Base-by-base conservation (phyloP, 495 filamentous ascomycete genomes). In the Stereocaulon alpinum region DNA sequence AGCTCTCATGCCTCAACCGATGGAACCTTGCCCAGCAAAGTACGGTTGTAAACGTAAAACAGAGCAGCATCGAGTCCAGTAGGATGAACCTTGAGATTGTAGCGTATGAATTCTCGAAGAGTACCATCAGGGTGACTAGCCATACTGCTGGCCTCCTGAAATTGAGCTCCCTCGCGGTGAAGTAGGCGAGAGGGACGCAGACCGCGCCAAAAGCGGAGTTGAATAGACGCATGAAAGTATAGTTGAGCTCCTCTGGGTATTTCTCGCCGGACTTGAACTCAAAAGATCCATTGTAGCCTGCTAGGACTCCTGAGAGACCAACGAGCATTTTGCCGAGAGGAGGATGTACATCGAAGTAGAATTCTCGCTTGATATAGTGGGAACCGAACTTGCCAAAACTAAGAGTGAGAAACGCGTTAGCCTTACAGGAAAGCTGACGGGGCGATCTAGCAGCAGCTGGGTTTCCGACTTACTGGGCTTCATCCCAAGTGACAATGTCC, bases 311-410 rank as follows among this genome's bases (percentile, higher is more conserved):
- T 14, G 93, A 97, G 56, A 98, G 80, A 48, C 93, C 93, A 62
- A 98, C 94, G 27, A 98, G 81, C 82, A 98, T 96, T 78, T 98
- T 98, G 67, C 93, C 93, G 48, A 97, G 82, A 48, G 93, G 93
- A 55, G 93, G 93, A 71, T 98, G 88, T 40, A 97, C 93, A 79
- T 98, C 93, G 75, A 98, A 98, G 81, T 97, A 98, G 77, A 97
- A 94, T 73, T 97, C 94, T 66, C 92, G 88, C 68, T 98, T 96
- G 59, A 98, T 81, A 69, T 98, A 98, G 73, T 98, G 91, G 64
- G 92, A 96, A 61, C 93, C 93, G 72, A 98, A 98, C 73, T 98
- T 98, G 66, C 93, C 93, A 73, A 98, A 98, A 72, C 91, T 96
- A 40, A n/a, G 37, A 61, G 64, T 51, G 63, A 47, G 52, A 60